A percentile compares a stretch with the other conserved stretches of the same genome.
Evolutionary conservation across 306 rosid genomes (phyloP).

Genomic region (Dryas alaskensis): DNA sequence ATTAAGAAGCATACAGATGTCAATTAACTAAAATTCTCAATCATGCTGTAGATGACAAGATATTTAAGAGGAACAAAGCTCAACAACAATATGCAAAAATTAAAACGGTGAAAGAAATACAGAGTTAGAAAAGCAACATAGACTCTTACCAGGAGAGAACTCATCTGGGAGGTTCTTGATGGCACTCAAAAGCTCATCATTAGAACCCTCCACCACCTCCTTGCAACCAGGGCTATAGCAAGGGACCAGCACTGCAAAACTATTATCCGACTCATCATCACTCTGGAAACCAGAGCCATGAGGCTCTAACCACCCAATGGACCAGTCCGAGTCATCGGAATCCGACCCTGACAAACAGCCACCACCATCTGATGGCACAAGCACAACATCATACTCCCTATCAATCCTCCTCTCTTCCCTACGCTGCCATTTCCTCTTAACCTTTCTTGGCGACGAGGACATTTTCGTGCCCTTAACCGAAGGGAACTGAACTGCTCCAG

Average conservation of each 20-base stretch:
- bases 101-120: slow-evolving; percentile 12
- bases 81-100: not conserved
- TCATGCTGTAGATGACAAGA: not conserved
- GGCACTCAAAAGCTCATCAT: slow-evolving; percentile 61
- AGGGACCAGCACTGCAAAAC: slow-evolving; percentile 81
- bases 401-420: slow-evolving; percentile 71
- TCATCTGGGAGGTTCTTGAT: slow-evolving; percentile 65
- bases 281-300: slow-evolving; percentile 73
- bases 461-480: slow-evolving; percentile 52
- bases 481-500: slow-evolving; percentile 57
- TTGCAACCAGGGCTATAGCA: slow-evolving; percentile 77
- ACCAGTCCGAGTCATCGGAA: slow-evolving; percentile 82
- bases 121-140: not conserved
- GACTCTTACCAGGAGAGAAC: slow-evolving; percentile 64
- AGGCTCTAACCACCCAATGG: slow-evolving; percentile 94
- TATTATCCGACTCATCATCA: slow-evolving; percentile 59
- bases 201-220: slow-evolving; percentile 53
- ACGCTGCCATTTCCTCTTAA: slow-evolving; percentile 62
- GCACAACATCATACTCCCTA: slow-evolving; percentile 69
- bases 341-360: slow-evolving; percentile 67
- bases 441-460: slow-evolving; percentile 51
- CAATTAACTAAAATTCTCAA: slow-evolving; percentile 13
- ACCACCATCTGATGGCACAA: slow-evolving; percentile 86
- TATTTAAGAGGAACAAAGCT: not conserved
- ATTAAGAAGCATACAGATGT: slow-evolving; percentile 6